These are phyloP conservation scores for Collybia sp. DNA, from an alignment of 768 basidiomycete species.

Conservation along the genomic window DNA sequence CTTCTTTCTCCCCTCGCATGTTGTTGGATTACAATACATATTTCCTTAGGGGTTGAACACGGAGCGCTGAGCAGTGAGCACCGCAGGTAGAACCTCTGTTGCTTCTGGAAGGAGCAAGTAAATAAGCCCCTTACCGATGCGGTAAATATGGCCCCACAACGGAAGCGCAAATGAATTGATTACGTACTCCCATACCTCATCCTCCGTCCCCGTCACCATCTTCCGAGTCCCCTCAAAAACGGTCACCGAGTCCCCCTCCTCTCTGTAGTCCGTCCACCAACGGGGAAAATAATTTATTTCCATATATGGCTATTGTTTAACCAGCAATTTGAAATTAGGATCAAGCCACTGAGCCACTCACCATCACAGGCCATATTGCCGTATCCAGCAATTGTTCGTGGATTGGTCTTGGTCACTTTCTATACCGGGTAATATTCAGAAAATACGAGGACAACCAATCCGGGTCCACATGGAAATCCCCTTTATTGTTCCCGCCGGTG, in stretches of 20 bases:
- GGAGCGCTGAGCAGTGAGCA: no score
- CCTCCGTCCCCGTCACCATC: no score
- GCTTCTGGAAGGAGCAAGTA: neutral
- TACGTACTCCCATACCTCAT: no score
- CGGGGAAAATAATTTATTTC: neutral
- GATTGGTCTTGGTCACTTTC: neutral
- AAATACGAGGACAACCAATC: constrained; percentile 4
- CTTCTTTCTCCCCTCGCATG: neutral
- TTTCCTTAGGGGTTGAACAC: neutral
- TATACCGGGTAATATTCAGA: constrained; percentile 5
- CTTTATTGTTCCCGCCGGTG: no score
- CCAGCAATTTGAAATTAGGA: neutral
- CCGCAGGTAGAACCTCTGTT: no score
- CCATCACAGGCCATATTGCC: neutral
- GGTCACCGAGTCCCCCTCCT: no score
- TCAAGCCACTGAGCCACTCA: constrained; percentile 7
- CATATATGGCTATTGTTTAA: neutral
- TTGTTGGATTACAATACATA: neutral
- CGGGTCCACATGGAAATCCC: no score
- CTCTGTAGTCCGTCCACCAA: neutral
- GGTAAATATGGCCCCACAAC: no score
- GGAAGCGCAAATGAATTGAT: no score
- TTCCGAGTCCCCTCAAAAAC: no score
- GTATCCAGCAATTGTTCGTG: neutral
- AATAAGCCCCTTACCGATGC: no score